Conservation (phyloP, 352 stramenopile species). For the Pythium brassicae region DNA sequence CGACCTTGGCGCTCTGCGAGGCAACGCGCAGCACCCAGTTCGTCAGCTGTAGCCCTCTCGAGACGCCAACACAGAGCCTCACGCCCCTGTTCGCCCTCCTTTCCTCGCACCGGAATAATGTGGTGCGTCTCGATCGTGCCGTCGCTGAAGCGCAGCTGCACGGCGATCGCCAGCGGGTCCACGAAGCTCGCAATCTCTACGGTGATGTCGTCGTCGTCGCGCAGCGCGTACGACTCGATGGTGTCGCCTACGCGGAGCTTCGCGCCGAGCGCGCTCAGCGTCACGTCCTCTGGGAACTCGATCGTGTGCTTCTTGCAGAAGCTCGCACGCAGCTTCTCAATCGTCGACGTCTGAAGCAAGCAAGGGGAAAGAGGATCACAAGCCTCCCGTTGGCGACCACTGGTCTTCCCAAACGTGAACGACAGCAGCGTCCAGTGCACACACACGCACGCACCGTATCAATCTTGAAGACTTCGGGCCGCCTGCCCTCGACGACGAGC, state of each 20-base stretch:
- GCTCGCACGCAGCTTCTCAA: slow-evolving; percentile 56
- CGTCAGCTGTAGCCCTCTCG: too few species aligned
- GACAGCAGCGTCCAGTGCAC: too few species aligned
- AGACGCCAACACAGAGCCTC: too few species aligned
- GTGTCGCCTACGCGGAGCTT: slow-evolving; percentile 35
- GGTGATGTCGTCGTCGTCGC: slow-evolving; percentile 58
- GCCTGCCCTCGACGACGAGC: slow-evolving; percentile 45
- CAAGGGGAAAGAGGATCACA: too few species aligned
- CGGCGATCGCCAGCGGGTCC: slow-evolving; percentile 24
- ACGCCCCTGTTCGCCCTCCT: too few species aligned
- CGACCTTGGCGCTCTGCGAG: slow-evolving; percentile 38
- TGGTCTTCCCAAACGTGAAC: too few species aligned
- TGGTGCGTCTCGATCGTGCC: slow-evolving; percentile 26
- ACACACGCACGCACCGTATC: slow-evolving; percentile 34
- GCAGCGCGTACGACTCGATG: slow-evolving; percentile 45
- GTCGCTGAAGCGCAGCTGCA: slow-evolving; percentile 43
- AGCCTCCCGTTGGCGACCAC: not conserved
- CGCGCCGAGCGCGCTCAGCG: slow-evolving; percentile 42
- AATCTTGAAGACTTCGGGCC: slow-evolving; percentile 65
- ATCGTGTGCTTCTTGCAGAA: slow-evolving; percentile 68
- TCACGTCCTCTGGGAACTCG: slow-evolving; percentile 35
- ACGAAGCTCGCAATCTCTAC: slow-evolving; percentile 42
- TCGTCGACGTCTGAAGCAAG: slow-evolving; percentile 44
- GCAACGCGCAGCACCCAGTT: not conserved
- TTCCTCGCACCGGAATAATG: slow-evolving; percentile 30